Percentiles rank a stretch among this genome's conserved stretches.
phyloP scores from a whole-genome alignment of 768 basidiomycete genomes.

The Pholiota conissans region DNA sequence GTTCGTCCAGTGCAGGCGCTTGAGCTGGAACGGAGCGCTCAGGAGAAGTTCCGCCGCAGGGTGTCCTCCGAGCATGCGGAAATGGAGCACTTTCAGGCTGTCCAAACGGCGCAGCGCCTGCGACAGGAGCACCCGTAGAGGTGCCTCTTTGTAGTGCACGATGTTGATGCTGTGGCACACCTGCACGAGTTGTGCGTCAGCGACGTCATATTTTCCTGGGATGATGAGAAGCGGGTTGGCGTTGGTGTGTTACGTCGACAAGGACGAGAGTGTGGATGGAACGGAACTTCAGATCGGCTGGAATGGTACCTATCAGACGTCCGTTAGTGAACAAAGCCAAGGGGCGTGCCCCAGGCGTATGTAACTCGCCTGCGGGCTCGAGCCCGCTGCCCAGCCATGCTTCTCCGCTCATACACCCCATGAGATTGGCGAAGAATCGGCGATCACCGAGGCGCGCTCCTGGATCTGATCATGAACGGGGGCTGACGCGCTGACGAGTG shows the following conservation, averaged over 20 bases:
- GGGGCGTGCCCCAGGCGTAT: no score
- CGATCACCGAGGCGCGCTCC: no score
- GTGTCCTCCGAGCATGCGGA: conserved; percentile 10
- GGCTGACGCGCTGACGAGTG: neutral
- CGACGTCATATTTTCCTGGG: neutral
- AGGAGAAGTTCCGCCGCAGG: conserved; percentile 6
- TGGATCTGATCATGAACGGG: no score
- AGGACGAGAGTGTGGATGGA: no score
- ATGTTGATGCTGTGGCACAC: conserved; percentile 8
- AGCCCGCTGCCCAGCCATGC: neutral
- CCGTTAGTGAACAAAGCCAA: no score
- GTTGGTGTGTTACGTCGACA: no score
- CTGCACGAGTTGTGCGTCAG: conserved; percentile 1
- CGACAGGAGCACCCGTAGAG: conserved; percentile 9
- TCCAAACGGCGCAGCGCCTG: conserved; percentile 6
- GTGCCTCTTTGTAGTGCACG: conserved; percentile 8
- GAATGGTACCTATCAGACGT: no score
- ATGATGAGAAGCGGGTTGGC: no score
- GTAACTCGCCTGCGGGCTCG: neutral
- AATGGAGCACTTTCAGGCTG: conserved; percentile 4
- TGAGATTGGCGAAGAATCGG: neutral
- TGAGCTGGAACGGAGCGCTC: conserved; percentile 4
- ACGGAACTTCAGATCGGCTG: no score
- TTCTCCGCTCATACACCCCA: no score
- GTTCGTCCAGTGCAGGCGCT: conserved; percentile 9